These are phyloP conservation scores for Penicillium egyptiacum DNA, from an alignment of 495 filamentous ascomycete species.

Conservation along the genomic window DNA sequence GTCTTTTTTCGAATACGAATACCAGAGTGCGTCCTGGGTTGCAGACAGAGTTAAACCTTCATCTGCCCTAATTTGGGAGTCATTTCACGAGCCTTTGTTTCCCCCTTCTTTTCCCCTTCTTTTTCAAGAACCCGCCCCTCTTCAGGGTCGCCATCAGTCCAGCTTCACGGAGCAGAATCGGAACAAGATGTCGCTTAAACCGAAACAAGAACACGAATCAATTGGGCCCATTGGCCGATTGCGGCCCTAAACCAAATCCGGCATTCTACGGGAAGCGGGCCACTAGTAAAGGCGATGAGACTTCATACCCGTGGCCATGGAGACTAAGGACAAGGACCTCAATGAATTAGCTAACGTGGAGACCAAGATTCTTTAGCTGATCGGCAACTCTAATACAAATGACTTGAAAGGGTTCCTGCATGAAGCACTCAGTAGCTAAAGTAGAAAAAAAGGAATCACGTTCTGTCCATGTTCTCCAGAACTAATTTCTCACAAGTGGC, in stretches of 20 bases:
- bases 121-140: not conserved
- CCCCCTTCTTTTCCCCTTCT: not conserved
- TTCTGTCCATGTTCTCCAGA: slow-evolving; percentile 4
- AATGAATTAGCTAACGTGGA: slow-evolving; percentile 26
- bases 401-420: slow-evolving; percentile 27
- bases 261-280: slow-evolving; percentile 7
- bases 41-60: not conserved
- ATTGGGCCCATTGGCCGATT: not conserved
- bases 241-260: not conserved
- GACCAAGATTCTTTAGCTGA: slow-evolving; percentile 22
- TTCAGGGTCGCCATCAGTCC: not conserved
- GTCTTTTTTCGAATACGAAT: slow-evolving; percentile 6
- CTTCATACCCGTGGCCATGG: slow-evolving; percentile 2
- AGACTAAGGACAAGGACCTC: slow-evolving; percentile 1
- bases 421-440: not conserved
- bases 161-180: not conserved
- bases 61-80: not conserved
- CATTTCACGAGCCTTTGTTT: slow-evolving; percentile 2
- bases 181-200: slow-evolving; percentile 3
- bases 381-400: slow-evolving; percentile 29
- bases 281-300: slow-evolving; percentile 6
- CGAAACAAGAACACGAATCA: not conserved
- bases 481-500: slow-evolving; percentile 14
- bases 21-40: not conserved
- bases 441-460: not conserved